Evolutionary conservation across 1,284 basidiomycete genomes (phyloP).

Genomic region (Tilletia walkeri): DNA sequence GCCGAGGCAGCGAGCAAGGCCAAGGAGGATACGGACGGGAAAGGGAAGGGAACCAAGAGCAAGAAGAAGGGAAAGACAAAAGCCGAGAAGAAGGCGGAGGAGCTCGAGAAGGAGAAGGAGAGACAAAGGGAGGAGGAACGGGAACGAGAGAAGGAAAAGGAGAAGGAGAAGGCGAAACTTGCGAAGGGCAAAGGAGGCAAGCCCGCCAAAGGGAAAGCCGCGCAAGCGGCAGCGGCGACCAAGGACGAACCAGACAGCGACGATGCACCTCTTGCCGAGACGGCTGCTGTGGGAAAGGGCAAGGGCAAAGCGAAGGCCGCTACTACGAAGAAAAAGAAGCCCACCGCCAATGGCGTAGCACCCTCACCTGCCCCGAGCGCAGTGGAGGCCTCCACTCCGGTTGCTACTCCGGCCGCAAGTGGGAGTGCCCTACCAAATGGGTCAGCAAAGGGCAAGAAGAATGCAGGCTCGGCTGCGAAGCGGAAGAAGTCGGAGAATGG

Average conservation of each 20-base stretch:
- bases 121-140: slow-evolving; percentile 31
- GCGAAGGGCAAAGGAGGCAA: slow-evolving; percentile 28
- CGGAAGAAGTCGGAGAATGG: slow-evolving; percentile 10
- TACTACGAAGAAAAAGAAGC: slow-evolving; percentile 8
- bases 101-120: slow-evolving; percentile 10
- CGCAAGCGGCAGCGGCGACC: slow-evolving; percentile 15
- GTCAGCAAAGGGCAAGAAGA: slow-evolving; percentile 12
- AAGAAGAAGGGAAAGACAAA: slow-evolving; percentile 39
- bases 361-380: background rate
- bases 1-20: slow-evolving; percentile 26
- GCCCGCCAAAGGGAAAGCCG: slow-evolving; percentile 33
- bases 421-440: slow-evolving; percentile 13
- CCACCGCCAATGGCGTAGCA: background rate
- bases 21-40: slow-evolving; percentile 24
- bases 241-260: slow-evolving; percentile 17
- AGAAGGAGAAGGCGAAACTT: slow-evolving; percentile 44
- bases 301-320: slow-evolving; percentile 41
- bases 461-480: background rate
- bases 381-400: background rate
- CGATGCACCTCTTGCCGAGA: slow-evolving; percentile 25
- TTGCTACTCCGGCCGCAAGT: background rate
- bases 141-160: slow-evolving; percentile 34
- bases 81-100: slow-evolving; percentile 24
- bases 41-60: slow-evolving; percentile 19
- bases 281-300: slow-evolving; percentile 27